phyloP scores from a whole-genome alignment of 306 rosid species.

The Rubus parviflorus region DNA sequence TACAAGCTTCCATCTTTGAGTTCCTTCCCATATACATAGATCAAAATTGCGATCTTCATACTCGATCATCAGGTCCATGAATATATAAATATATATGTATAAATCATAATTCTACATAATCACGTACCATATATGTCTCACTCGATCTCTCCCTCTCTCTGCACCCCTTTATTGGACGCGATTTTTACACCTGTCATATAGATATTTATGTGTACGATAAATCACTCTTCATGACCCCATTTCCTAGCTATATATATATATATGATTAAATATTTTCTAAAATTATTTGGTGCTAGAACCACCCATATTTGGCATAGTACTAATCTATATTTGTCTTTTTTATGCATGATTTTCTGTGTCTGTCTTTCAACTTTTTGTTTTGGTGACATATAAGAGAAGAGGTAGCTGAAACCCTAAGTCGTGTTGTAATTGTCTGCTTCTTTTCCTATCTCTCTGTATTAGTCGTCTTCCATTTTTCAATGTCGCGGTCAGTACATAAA shows the following conservation, averaged over 20 bases:
- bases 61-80: background rate
- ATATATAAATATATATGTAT: background rate
- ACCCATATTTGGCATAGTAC: too few relatives aligned
- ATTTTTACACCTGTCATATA: background rate
- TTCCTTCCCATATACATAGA: background rate
- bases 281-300: background rate
- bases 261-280: background rate
- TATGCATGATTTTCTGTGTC: too few relatives aligned
- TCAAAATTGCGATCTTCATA: background rate
- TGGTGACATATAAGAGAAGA: too few relatives aligned
- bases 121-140: too few relatives aligned
- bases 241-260: background rate
- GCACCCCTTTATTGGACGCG: slow-evolving; percentile 15
- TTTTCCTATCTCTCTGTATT: too few relatives aligned
- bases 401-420: too few relatives aligned
- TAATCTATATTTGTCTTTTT: too few relatives aligned
- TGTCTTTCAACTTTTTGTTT: too few relatives aligned
- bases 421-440: too few relatives aligned
- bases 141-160: background rate
- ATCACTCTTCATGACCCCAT: slow-evolving; percentile 1
- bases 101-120: background rate
- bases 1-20: background rate
- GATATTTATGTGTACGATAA: slow-evolving; percentile 6
- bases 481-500: too few relatives aligned
- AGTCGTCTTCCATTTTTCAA: too few relatives aligned